Conservation (phyloP, 345 rosid genomes). For the Gossypium ekmanianum region DNA sequence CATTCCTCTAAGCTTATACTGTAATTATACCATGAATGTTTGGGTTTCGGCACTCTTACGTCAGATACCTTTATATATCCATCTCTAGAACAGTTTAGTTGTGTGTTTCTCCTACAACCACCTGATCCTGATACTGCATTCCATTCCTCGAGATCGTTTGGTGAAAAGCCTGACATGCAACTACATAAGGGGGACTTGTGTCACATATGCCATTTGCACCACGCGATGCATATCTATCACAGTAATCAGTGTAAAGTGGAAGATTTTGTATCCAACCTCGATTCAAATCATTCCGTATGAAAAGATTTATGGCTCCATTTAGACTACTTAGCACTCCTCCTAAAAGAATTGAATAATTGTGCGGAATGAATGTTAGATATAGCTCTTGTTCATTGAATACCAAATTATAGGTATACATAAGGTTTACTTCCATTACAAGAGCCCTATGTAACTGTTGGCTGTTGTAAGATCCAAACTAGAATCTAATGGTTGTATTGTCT, state of each 20-base stretch:
- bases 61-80: constrained; percentile 25
- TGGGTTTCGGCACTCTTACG: constrained; percentile 41
- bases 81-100: constrained; percentile 23
- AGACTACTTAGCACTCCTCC: constrained; percentile 23
- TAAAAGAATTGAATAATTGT: constrained; percentile 21
- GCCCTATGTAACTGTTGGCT: constrained; percentile 38
- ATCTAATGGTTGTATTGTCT: constrained; percentile 1
- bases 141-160: constrained; percentile 33
- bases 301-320: constrained; percentile 27
- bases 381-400: constrained; percentile 28
- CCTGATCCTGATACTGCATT: constrained; percentile 24
- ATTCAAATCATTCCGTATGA: constrained; percentile 28
- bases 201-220: constrained; percentile 46
- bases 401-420: constrained; percentile 17
- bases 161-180: constrained; percentile 42
- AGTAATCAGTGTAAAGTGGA: constrained; percentile 31
- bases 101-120: constrained; percentile 42
- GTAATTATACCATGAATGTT: constrained; percentile 20
- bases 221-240: constrained; percentile 36
- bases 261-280: constrained; percentile 29
- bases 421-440: constrained; percentile 23
- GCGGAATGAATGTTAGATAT: constrained; percentile 21
- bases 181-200: constrained; percentile 32
- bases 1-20: constrained; percentile 34
- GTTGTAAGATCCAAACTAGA: constrained; percentile 46